Percentiles rank a stretch among this genome's conserved stretches.
These are phyloP conservation scores for Gossypium mustelinum DNA, from an alignment of 345 rosid genomes.

Conservation along the genomic window DNA sequence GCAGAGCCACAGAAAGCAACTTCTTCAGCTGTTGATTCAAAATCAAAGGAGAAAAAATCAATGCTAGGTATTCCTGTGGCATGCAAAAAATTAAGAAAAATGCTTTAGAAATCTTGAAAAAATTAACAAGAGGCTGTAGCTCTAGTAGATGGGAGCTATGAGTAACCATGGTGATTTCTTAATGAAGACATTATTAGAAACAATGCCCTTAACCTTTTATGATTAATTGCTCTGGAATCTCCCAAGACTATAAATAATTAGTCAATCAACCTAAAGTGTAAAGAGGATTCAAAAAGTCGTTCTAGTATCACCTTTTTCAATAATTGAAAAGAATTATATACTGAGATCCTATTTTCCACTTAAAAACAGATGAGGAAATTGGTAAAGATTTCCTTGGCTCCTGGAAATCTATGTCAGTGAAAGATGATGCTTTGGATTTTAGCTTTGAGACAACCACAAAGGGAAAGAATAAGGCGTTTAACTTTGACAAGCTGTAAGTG, in stretches of 20 bases:
- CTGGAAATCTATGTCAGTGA: conserved; percentile 64
- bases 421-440: conserved; percentile 69
- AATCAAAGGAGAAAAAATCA: conserved; percentile 34
- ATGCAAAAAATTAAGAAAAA: not conserved
- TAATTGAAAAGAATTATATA: conserved; percentile 10
- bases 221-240: not conserved
- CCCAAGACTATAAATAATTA: not conserved
- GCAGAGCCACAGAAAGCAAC: conserved; percentile 35
- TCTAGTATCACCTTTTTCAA: conserved; percentile 7
- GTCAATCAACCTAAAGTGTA: conserved; percentile 3
- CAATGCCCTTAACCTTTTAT: not conserved
- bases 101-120: not conserved
- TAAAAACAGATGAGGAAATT: conserved; percentile 57
- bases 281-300: conserved; percentile 4
- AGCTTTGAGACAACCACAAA: conserved; percentile 45
- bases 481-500: conserved; percentile 78
- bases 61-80: conserved; percentile 37
- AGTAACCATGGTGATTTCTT: not conserved
- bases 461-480: conserved; percentile 57
- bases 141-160: not conserved
- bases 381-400: conserved; percentile 70
- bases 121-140: not conserved
- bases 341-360: conserved; percentile 13
- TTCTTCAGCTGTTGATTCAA: conserved; percentile 25
- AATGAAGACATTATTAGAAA: not conserved